A percentile compares a stretch with the other conserved stretches of the same genome.
Conservation (phyloP, 192 early-diverging fungal genomes). For the Tieghemiomyces parasiticus region DNA sequence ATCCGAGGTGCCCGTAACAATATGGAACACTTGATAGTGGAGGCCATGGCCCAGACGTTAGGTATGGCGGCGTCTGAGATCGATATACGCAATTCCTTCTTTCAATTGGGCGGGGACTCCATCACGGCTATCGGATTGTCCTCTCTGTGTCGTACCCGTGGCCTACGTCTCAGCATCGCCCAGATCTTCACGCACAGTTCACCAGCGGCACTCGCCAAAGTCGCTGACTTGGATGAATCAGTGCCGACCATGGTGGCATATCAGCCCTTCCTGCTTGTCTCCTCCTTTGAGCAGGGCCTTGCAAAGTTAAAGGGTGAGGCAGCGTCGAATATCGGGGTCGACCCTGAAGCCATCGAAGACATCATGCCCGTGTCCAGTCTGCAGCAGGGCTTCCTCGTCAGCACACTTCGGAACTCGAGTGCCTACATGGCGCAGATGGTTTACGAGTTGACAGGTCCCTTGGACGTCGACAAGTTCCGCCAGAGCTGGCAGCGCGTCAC, state of each 20-base stretch:
- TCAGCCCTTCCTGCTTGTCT: no score
- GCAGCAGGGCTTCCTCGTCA: not conserved
- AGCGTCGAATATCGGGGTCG: no score
- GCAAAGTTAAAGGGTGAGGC: no score
- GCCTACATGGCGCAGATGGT: not conserved
- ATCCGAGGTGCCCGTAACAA: not conserved
- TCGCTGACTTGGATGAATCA: no score
- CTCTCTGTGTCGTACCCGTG: not conserved
- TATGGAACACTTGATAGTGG: not conserved
- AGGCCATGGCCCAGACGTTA: not conserved
- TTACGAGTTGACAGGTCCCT: not conserved
- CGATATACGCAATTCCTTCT: not conserved
- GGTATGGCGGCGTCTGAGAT: not conserved
- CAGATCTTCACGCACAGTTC: not conserved
- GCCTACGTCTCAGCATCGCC: not conserved
- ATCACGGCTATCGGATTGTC: not conserved
- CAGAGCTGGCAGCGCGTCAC: not conserved
- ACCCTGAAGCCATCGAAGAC: no score
- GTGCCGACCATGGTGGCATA: no score
- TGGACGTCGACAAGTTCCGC: not conserved
- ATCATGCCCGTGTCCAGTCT: not conserved
- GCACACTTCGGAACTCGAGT: not conserved
- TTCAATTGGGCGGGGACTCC: slow-evolving; percentile 6
- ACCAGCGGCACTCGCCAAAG: no score
- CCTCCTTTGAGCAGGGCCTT: no score